Conservation (phyloP, 352 stramenopile genomes). For the Phytophthora tubulina region DNA sequence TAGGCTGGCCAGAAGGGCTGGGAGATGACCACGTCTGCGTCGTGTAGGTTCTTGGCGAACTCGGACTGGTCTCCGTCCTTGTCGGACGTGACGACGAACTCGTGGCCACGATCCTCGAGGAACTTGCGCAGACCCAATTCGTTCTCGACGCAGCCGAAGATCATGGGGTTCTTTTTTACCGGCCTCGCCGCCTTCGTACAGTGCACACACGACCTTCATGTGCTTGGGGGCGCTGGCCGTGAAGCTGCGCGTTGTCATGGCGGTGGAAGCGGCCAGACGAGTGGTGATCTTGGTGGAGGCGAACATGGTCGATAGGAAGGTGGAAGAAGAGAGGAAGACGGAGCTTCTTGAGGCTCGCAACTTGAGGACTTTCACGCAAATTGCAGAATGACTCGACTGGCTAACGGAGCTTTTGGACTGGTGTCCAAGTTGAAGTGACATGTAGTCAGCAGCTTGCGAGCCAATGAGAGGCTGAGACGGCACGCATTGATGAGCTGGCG, state of each 20-base stretch:
- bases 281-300: conserved; percentile 35
- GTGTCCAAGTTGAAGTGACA: conserved; percentile 19
- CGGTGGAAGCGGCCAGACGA: conserved; percentile 6
- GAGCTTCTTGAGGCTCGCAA: background rate
- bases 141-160: conserved; percentile 55
- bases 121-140: conserved; percentile 56
- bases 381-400: conserved; percentile 32
- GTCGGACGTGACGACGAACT: conserved; percentile 54
- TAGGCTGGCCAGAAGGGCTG: conserved; percentile 65
- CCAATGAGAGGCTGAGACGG: background rate
- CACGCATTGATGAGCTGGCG: background rate
- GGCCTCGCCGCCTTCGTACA: conserved; percentile 43
- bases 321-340: background rate
- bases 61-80: conserved; percentile 57
- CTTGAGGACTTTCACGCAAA: conserved; percentile 26
- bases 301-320: conserved; percentile 29
- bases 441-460: background rate
- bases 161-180: conserved; percentile 41
- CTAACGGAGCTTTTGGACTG: background rate
- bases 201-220: conserved; percentile 48
- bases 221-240: conserved; percentile 37
- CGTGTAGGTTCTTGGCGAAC: conserved; percentile 49
- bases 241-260: conserved; percentile 31
- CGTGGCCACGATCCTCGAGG: conserved; percentile 52
- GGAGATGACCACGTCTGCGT: conserved; percentile 59